phyloP scores from a whole-genome alignment of 2,329 filamentous ascomycete genomes.

The Trichophyton rubrum region DNA sequence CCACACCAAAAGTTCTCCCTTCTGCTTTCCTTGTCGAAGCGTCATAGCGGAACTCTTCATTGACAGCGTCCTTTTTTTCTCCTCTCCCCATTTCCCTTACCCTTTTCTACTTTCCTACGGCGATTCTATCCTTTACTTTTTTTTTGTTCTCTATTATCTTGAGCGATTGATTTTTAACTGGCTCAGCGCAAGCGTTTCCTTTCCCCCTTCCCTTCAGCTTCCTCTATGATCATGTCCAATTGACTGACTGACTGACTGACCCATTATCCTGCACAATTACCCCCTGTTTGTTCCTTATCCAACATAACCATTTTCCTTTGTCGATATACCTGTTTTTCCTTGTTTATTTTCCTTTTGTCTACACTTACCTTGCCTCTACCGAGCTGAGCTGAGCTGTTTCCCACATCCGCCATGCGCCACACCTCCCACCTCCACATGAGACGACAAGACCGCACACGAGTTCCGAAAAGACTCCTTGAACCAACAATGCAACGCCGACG shows the following conservation, averaged over 20 bases:
- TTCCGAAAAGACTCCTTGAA: neutral
- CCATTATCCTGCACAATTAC: slow-evolving; percentile 1
- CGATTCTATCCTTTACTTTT: neutral
- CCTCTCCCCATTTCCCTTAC: neutral
- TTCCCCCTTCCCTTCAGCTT: neutral
- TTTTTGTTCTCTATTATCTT: neutral
- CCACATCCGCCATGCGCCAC: neutral
- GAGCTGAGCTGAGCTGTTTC: neutral
- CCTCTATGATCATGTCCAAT: neutral
- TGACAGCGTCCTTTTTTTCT: neutral
- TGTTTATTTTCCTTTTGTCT: neutral
- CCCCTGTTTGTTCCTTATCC: neutral
- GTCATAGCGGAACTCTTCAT: neutral
- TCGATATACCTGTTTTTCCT: slow-evolving; percentile 2
- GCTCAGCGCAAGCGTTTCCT: neutral
- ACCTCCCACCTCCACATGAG: neutral
- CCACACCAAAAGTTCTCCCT: neutral
- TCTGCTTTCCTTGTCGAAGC: neutral
- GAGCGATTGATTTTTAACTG: neutral
- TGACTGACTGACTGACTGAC: neutral
- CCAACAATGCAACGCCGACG: neutral
- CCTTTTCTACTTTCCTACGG: neutral
- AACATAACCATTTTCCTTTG: neutral
- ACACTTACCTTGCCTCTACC: neutral
- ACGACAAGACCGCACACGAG: neutral